Base-by-base conservation (phyloP, 148 eudicot genomes). In the Fagopyrum tataricum region DNA sequence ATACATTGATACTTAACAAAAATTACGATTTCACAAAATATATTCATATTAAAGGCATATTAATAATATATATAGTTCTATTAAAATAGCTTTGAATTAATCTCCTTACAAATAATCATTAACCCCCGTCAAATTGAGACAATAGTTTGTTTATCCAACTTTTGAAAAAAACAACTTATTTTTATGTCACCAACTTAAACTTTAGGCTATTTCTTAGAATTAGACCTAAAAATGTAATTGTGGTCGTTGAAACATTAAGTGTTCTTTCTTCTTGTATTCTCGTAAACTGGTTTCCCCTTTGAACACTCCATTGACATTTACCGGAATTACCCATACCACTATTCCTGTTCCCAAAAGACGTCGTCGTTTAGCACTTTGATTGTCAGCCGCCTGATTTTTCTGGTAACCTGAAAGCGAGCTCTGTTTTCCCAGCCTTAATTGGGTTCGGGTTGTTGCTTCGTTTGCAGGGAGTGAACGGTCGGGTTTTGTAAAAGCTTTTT, bases 261-360 rank as follows among this genome's bases (percentile, higher is more conserved):
- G 20, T 5, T 1, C 20, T 55, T 20, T 21, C 24, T 49, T 55
- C 26, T 18, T 55, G 61, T 18, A 23, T 20, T 20, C 8, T 18
- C 8, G 37, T 1, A 42, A 62, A 12, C 68, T 2, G 7, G n/a
- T 62, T 62, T 42, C 68, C 42, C n/a, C n/a, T 62, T 55, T 62
- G 68, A 62, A 62, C 68, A 62, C 68, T 62, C 42, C 43, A 31
- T 31, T 37, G 42, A 62, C 43, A 31, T 58, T 21, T 58, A 58
- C 64, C 64, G 0, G 64, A 21, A 23, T n/a, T 58, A 49, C 55
- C 55, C 55, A 49, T 49, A 11, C 6, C 4, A 15, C 6, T 13
- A 15, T 49, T 55, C 61, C 61, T 55, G 49, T 46, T 8, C 8
- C 11, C 24, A 0, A 18, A 55, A 7, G 18, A 55, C 61, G 61